Base-by-base conservation (phyloP, 2,329 filamentous ascomycete genomes). In the Alternaria sp. region DNA sequence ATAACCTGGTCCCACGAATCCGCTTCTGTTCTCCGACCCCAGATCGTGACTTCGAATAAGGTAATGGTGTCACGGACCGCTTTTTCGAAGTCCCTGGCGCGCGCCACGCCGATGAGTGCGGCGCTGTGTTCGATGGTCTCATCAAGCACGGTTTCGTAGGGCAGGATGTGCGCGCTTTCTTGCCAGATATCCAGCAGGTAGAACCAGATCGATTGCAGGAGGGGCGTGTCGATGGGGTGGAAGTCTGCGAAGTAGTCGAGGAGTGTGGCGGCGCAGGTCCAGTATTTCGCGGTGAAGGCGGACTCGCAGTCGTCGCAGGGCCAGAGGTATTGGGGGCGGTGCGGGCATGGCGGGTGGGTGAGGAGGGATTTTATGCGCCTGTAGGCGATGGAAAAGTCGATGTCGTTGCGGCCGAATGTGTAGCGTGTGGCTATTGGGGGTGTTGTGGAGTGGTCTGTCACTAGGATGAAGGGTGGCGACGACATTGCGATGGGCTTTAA, bases 161-260 rank as follows among this genome's bases (percentile, higher is more conserved):
- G 61, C 0, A 65, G 55, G 30, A 46, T 60, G 5, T 20, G 14
- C 0, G 58, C 50, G 18, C 41, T 66, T 25, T 69, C 61, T 20
- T 74, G 68, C 64, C 75, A 67, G 3, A 65, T 43, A 18, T 77
- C 73, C 8, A 78, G 51, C 1, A 78, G 58, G 18, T 74, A 53
- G 49, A 72, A 75, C 75, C 75, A 79, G 1, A 75, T 15, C 6
- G 62, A 59, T 8, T 74, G 71, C 72, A 75, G 78, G 9, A 53
- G 6, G 0, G 66, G 20, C 0, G 49, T 70, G 43, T 79, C 76
- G 15, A 20, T 23, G 15, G 51, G 10, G 15, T 59, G 51, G 62
- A 79, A 78, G 53, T 77, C 73, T 45, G 71, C 69, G 18, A 73
- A 72, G 59, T 79, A 79, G 68, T 79, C 75, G 25, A 75, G 60